Percentiles rank a stretch among this genome's conserved stretches.
Evolutionary conservation across 352 stramenopile species (phyloP).

Genomic region (Phytopythium kandeliae): DNA sequence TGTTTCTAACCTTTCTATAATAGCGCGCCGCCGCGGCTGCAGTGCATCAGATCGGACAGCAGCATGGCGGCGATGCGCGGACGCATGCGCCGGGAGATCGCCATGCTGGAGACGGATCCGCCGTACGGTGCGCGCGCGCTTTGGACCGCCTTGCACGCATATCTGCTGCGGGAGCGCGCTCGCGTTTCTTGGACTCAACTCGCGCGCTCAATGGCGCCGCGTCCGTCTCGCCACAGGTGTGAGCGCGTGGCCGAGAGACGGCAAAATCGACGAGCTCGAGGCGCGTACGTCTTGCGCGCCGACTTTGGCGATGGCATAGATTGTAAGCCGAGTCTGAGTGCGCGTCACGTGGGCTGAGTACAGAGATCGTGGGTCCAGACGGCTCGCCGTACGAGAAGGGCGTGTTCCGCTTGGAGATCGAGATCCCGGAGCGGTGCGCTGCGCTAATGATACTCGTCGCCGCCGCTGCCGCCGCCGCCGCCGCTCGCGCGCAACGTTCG

Average conservation of each 20-base stretch:
- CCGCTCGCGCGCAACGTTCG: no score
- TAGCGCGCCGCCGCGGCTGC: no score
- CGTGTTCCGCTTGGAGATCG: conserved; percentile 66
- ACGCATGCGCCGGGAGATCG: conserved; percentile 78
- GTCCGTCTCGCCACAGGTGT: conserved; percentile 26
- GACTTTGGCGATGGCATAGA: neutral
- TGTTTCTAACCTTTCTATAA: no score
- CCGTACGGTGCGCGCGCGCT: conserved; percentile 40
- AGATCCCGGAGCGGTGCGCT: conserved; percentile 61
- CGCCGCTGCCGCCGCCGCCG: no score
- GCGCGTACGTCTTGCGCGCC: conserved; percentile 72
- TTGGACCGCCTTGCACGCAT: neutral
- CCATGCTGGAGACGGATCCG: conserved; percentile 77
- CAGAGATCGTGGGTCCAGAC: conserved; percentile 79
- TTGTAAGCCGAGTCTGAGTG: neutral
- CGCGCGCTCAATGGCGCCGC: neutral
- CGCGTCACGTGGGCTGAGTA: conserved; percentile 1
- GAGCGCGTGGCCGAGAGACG: conserved; percentile 70
- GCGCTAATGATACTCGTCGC: no score
- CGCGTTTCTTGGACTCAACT: neutral
- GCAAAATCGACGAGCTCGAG: conserved; percentile 70
- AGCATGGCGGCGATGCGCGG: conserved; percentile 68
- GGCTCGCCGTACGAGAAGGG: conserved; percentile 78
- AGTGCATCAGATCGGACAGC: no score
- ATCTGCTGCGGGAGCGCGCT: neutral